These are phyloP conservation scores for Lentinula lateritia DNA, from an alignment of 768 basidiomycete species.

Conservation along the genomic window DNA sequence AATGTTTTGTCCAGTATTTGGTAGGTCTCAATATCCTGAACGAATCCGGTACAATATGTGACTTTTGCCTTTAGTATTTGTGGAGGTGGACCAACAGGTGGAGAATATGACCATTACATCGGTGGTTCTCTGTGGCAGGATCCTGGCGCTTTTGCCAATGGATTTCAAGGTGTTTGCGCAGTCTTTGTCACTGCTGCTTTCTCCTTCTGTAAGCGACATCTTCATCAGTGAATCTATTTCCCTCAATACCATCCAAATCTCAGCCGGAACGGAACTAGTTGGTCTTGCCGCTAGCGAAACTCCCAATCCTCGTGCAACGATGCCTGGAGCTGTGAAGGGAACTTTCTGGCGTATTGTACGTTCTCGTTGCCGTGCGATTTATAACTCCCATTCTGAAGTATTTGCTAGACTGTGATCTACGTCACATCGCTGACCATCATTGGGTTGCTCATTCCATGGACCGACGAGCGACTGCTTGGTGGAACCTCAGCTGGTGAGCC, in stretches of 20 bases:
- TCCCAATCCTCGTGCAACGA: conserved; percentile 26
- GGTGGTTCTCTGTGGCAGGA: conserved; percentile 33
- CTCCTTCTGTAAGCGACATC: conserved; percentile 3
- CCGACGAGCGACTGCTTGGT: conserved; percentile 30
- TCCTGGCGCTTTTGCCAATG: conserved; percentile 38
- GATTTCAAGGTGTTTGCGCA: conserved; percentile 34
- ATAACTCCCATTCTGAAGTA: neutral
- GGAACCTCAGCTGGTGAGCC: conserved; percentile 27
- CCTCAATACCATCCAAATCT: neutral
- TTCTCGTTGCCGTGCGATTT: neutral
- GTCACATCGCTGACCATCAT: conserved; percentile 38
- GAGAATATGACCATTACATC: conserved; percentile 29
- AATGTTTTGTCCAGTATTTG: conserved; percentile 24
- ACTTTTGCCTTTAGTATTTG: conserved; percentile 14
- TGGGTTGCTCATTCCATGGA: conserved; percentile 31
- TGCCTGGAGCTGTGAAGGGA: conserved; percentile 34
- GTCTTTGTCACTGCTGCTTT: conserved; percentile 37
- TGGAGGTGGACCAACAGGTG: conserved; percentile 34
- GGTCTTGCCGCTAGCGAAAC: conserved; percentile 43
- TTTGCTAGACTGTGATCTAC: conserved; percentile 35
- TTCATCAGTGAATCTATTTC: no score
- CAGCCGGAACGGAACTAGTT: conserved; percentile 42
- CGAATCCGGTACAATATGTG: neutral
- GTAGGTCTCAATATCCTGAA: neutral
- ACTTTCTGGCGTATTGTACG: conserved; percentile 44